Evolutionary conservation across 768 basidiomycete species (phyloP), one percentile per base, ranked within the genome.

Genomic region (Lactarius evosmus): DNA sequence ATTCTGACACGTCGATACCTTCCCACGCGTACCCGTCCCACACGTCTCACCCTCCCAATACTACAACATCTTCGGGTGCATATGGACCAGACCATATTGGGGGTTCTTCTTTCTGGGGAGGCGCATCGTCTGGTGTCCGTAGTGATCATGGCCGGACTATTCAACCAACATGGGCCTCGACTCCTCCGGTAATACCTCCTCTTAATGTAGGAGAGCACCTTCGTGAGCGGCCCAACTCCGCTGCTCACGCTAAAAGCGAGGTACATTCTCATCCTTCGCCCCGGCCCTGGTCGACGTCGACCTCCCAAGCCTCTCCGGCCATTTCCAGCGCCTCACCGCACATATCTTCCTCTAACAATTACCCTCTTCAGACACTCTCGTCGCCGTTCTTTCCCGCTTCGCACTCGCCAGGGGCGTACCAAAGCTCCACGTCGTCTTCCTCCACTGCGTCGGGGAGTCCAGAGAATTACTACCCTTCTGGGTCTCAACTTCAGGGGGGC

Each of bases 331-430:
- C 67, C 27, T 67, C 64, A 19, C 57, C 58, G 16, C 63, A 56
- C 30, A 34, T 61, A 36, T 65, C 59, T 44, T 65, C 59, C 33
- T 66, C 65, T 62, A 55, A 56, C 60, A 27, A 25, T 38, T 66
- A 52, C 36, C 61, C 65, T n/a, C 60, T 61, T 38, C 67, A 62
- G 60, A 58, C 67, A 32, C 66, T 67, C 27, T 55, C 67, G 19
- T 67, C 67, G 30, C 60, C 65, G 22, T 66, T 67, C 44, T 67
- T 67, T 56, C 65, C 67, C n/a, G 53, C 65, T 27, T 53, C 65
- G 38, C 65, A 67, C 54, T 65, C 66, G 12, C 62, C 63, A 16
- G 63, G 61, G 30, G 49, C 50, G 19, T 67, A 67, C 38, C 63
- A 46, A 46, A 61, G 63, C n/a, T 65, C 64, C 4, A 33, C 67